These are phyloP conservation scores for Diaporthe ampelina DNA, from an alignment of 2,329 filamentous ascomycete species.

Conservation along the genomic window DNA sequence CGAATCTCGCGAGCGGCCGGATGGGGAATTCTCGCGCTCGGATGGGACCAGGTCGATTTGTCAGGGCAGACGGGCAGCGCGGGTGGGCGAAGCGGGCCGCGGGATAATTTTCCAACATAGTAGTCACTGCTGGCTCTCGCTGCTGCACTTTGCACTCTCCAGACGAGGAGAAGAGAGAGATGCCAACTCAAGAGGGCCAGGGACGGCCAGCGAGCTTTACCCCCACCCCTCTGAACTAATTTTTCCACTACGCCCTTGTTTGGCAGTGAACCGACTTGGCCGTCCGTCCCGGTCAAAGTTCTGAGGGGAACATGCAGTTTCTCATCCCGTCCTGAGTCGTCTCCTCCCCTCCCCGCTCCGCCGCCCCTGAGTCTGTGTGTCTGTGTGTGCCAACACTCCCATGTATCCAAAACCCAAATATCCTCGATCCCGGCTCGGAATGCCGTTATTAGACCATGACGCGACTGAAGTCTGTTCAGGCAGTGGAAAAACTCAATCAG, in stretches of 20 bases:
- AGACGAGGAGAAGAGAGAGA: too few relatives aligned
- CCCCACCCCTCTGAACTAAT: too few relatives aligned
- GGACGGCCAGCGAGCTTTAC: too few relatives aligned
- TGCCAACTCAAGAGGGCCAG: too few relatives aligned
- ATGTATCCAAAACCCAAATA: neutral
- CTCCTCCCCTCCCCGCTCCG: conserved; percentile 15
- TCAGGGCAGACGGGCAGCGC: conserved; percentile 8
- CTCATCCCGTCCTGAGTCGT: neutral
- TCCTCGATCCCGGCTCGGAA: neutral
- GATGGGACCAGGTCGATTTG: conserved; percentile 3
- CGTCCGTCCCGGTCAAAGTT: too few relatives aligned
- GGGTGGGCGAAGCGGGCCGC: neutral
- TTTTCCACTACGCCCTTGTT: too few relatives aligned
- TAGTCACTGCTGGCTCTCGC: too few relatives aligned
- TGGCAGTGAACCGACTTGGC: too few relatives aligned
- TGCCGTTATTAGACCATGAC: too few relatives aligned
- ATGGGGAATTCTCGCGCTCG: neutral
- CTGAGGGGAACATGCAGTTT: too few relatives aligned
- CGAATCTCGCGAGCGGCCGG: conserved; percentile 19
- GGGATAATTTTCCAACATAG: neutral
- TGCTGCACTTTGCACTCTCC: too few relatives aligned
- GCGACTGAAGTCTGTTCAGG: neutral
- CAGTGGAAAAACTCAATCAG: neutral
- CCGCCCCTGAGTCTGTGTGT: neutral
- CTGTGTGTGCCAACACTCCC: neutral